Conservation (phyloP, 441 rosid genomes). For the Macaranga tanarius region DNA sequence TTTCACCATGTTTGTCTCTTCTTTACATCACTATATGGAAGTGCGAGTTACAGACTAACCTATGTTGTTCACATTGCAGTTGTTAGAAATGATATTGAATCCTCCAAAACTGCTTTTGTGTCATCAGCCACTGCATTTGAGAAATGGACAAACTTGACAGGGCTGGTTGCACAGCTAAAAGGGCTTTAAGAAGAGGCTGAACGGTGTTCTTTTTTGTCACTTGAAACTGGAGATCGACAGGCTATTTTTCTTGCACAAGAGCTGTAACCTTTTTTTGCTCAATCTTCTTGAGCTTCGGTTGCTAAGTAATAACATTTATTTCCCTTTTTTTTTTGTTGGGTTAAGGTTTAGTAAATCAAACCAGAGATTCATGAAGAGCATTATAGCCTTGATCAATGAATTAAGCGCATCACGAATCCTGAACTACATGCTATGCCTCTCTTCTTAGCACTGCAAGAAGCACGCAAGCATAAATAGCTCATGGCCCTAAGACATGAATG, state of each 20-base stretch:
- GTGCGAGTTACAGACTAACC: too few relatives aligned
- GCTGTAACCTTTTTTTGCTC: slow-evolving; percentile 26
- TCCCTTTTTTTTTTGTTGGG: neutral
- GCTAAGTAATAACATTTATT: neutral
- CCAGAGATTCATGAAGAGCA: neutral
- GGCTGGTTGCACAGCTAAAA: slow-evolving; percentile 63
- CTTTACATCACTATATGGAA: too few relatives aligned
- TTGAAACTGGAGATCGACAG: slow-evolving; percentile 11
- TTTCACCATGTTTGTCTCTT: neutral
- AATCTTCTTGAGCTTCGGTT: slow-evolving; percentile 25
- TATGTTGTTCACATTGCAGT: slow-evolving; percentile 43
- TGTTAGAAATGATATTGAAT: slow-evolving; percentile 61
- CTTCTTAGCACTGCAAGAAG: neutral
- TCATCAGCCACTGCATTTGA: slow-evolving; percentile 78
- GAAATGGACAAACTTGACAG: slow-evolving; percentile 76
- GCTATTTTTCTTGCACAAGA: slow-evolving; percentile 12
- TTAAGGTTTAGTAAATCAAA: neutral
- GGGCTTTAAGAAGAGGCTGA: slow-evolving; percentile 49
- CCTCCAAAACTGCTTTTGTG: slow-evolving; percentile 74
- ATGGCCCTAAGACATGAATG: neutral
- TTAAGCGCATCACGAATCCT: neutral
- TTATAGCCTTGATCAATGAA: neutral
- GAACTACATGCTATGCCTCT: neutral
- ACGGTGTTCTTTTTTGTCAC: neutral
- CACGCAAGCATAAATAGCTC: neutral